Conservation (phyloP, 2,329 filamentous ascomycete species). For the Talaromyces sp. region DNA sequence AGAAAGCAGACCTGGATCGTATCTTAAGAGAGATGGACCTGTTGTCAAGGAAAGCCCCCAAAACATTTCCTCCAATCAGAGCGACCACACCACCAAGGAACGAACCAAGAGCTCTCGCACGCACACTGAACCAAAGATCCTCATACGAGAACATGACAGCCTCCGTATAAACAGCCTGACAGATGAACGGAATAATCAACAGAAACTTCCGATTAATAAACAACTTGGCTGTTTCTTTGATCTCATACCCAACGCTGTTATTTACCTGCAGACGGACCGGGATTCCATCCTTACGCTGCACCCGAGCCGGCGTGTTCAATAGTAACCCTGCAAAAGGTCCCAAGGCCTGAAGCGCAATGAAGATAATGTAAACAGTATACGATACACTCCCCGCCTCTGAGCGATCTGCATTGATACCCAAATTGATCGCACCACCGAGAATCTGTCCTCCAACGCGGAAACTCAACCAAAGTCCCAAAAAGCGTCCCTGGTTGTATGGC, state of each 20-base stretch:
- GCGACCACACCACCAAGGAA: slow-evolving; percentile 71
- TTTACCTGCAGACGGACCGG: slow-evolving; percentile 63
- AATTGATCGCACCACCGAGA: slow-evolving; percentile 70
- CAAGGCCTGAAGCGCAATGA: slow-evolving; percentile 69
- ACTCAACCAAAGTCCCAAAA: slow-evolving; percentile 69
- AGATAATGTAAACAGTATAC: slow-evolving; percentile 69
- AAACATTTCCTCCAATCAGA: slow-evolving; percentile 65
- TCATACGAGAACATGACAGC: slow-evolving; percentile 74
- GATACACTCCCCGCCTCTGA: slow-evolving; percentile 66
- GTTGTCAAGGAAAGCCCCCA: slow-evolving; percentile 68
- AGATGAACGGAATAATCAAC: slow-evolving; percentile 68
- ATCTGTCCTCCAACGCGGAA: slow-evolving; percentile 67
- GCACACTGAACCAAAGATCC: slow-evolving; percentile 69
- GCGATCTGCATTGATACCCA: slow-evolving; percentile 65
- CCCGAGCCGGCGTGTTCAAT: slow-evolving; percentile 62
- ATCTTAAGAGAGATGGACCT: slow-evolving; percentile 56
- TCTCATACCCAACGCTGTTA: slow-evolving; percentile 59
- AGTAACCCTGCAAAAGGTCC: slow-evolving; percentile 68
- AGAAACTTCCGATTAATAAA: slow-evolving; percentile 66
- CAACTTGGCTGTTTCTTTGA: slow-evolving; percentile 60
- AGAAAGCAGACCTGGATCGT: slow-evolving; percentile 60
- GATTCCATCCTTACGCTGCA: slow-evolving; percentile 66
- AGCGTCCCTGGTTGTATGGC: slow-evolving; percentile 66
- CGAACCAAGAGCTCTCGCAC: slow-evolving; percentile 69
- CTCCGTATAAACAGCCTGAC: slow-evolving; percentile 71